Evolutionary conservation across 371 early-diverging fungal genomes (phyloP), one percentile per base, ranked within the genome.

Genomic region (Mucor plumbeus): DNA sequence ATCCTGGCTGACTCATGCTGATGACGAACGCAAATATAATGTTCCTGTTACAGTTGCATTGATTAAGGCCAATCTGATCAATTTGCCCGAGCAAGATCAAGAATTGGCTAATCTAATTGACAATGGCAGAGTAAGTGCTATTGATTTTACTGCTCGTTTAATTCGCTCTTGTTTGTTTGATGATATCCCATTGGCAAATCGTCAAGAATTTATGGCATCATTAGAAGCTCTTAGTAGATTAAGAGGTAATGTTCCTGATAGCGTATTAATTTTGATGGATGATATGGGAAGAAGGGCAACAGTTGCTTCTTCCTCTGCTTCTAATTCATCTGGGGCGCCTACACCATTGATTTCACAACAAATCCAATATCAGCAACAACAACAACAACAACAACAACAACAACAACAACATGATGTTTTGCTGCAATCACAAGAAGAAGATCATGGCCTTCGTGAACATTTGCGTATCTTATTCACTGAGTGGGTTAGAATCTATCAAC

Each of bases 21-120:
- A 96, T 47, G 97, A 98, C 69, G 97, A 96, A 69, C 92, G 95
- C 72, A 95, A 97, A 72, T 92, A 88, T 71, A 91, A 93, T 68
- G 93, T 96, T 2, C 87, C 90, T 9, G 93, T 93, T 3, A 91
- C 94, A 0, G 81, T 91, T n/a, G 87, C 93, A 3, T 76, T 99
- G 63, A 87, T 97, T 64, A 88, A 89, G 66, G 89, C 90, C 3
- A 87, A 90, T 0, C 75, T 99, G 57, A 80, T 99, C 36, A 84
- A 84, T 56, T 58, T 92, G 4, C 80, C 83, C 14, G 97, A 97
- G 40, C 87, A 95, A 66, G 98, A 98, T 73, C 85, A 88, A 40
- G 96, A 95, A 66, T 82, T 99, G 14, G 91, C 93, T 1, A 88
- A 90, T 14, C 75, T 91, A 64, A 92, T 95, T 44, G 95, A 95